Evolutionary conservation across 106 monocot species (phyloP).

Genomic region (Posidonia australis): DNA sequence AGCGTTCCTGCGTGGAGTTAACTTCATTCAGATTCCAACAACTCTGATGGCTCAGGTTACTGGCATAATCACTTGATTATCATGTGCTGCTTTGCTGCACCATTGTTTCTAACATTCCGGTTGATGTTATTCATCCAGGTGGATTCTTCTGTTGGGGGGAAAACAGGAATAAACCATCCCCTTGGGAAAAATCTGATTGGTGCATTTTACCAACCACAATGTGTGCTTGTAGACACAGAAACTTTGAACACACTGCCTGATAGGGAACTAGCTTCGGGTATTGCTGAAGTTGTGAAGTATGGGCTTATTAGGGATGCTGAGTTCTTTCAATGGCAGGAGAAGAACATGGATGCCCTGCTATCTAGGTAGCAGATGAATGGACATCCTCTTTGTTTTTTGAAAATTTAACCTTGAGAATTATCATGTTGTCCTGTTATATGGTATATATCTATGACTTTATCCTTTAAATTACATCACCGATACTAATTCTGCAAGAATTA

Average conservation of each 20-base stretch:
- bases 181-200: constrained; percentile 95
- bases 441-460: no score
- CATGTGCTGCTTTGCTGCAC: background rate
- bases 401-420: background rate
- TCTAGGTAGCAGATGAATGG: constrained; percentile 39
- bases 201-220: constrained; percentile 96
- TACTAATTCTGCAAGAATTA: no score
- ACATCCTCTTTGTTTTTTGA: background rate
- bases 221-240: constrained; percentile 86
- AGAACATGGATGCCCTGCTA: constrained; percentile 77
- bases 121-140: constrained; percentile 34
- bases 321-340: constrained; percentile 98
- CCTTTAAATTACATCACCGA: no score
- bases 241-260: constrained; percentile 89
- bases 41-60: constrained; percentile 94
- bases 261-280: constrained; percentile 81
- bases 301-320: constrained; percentile 92
- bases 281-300: constrained; percentile 93
- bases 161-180: constrained; percentile 96
- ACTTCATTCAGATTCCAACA: constrained; percentile 96
- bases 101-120: background rate
- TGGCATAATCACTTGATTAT: background rate
- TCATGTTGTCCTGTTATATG: background rate
- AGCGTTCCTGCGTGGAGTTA: constrained; percentile 88
- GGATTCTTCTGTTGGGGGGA: constrained; percentile 99